Conservation (phyloP, 148 eudicot genomes). For the Fagopyrum homotropicum region DNA sequence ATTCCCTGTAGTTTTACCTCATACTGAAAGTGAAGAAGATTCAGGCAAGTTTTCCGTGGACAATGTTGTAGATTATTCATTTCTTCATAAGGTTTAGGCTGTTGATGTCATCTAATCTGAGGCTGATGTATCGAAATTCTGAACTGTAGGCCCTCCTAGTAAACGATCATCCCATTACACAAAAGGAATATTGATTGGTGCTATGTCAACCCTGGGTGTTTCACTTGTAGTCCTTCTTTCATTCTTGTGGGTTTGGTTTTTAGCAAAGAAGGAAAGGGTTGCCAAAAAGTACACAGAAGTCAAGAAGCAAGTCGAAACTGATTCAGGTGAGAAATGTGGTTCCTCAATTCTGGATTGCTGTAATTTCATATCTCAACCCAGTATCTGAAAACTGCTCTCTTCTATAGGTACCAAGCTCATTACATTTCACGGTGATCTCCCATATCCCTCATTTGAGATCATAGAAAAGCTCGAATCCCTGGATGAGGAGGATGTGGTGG, state of each 20-base stretch:
- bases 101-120: neutral
- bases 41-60: conserved; percentile 33
- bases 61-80: neutral
- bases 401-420: conserved; percentile 70
- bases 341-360: neutral
- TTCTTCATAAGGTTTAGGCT: neutral
- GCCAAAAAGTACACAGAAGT: conserved; percentile 86
- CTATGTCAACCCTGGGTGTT: conserved; percentile 50
- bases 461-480: conserved; percentile 86
- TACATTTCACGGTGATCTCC: conserved; percentile 95
- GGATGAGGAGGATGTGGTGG: conserved; percentile 75
- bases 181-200: conserved; percentile 69
- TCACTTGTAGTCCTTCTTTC: conserved; percentile 49
- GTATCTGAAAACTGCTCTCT: neutral
- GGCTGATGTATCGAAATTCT: neutral
- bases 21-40: conserved; percentile 80
- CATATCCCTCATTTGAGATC: conserved; percentile 81
- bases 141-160: conserved; percentile 37
- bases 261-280: conserved; percentile 84
- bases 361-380: conserved; percentile 5
- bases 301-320: conserved; percentile 76
- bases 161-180: conserved; percentile 73
- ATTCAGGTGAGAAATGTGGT: conserved; percentile 37
- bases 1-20: conserved; percentile 93
- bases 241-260: conserved; percentile 72